These are phyloP conservation scores for Sugiyamaella xylanicola DNA, from an alignment of 1,139 yeast species.

Conservation along the genomic window DNA sequence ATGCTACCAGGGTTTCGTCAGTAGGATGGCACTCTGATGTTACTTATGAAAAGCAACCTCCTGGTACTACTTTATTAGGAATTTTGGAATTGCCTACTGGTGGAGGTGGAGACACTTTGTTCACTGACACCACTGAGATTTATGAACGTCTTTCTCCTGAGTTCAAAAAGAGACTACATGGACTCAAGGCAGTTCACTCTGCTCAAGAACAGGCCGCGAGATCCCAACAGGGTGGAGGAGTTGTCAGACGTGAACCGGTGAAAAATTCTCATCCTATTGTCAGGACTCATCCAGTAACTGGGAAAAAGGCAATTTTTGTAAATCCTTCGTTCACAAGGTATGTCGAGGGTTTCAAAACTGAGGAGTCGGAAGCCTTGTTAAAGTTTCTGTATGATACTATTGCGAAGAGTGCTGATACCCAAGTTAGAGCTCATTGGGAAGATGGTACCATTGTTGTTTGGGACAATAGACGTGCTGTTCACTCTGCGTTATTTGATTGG, in stretches of 20 bases:
- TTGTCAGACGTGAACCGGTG: slow-evolving; percentile 53
- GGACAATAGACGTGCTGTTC: slow-evolving; percentile 69
- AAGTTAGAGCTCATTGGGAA: slow-evolving; percentile 61
- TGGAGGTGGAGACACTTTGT: slow-evolving; percentile 69
- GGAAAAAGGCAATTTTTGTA: slow-evolving; percentile 54
- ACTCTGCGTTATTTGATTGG: slow-evolving; percentile 68
- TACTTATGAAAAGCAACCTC: slow-evolving; percentile 63
- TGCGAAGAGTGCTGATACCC: slow-evolving; percentile 54
- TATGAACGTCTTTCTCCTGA: slow-evolving; percentile 59
- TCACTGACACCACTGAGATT: slow-evolving; percentile 57
- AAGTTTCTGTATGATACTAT: slow-evolving; percentile 54
- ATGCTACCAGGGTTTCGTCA: slow-evolving; percentile 37
- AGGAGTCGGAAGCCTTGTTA: slow-evolving; percentile 56
- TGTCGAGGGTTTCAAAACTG: slow-evolving; percentile 58
- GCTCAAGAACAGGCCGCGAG: slow-evolving; percentile 52
- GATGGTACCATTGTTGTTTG: slow-evolving; percentile 60
- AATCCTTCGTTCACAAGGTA: slow-evolving; percentile 58
- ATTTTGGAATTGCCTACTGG: slow-evolving; percentile 54
- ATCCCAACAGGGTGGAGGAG: slow-evolving; percentile 49
- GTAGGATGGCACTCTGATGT: slow-evolving; percentile 61
- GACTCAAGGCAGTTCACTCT: slow-evolving; percentile 55
- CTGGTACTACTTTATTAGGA: slow-evolving; percentile 59
- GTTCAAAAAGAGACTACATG: slow-evolving; percentile 51
- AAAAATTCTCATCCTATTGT: slow-evolving; percentile 56
- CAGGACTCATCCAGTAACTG: slow-evolving; percentile 59